Evolutionary conservation across 2,329 filamentous ascomycete genomes (phyloP).

Genomic region (Pseudogymnoascus sp.): DNA sequence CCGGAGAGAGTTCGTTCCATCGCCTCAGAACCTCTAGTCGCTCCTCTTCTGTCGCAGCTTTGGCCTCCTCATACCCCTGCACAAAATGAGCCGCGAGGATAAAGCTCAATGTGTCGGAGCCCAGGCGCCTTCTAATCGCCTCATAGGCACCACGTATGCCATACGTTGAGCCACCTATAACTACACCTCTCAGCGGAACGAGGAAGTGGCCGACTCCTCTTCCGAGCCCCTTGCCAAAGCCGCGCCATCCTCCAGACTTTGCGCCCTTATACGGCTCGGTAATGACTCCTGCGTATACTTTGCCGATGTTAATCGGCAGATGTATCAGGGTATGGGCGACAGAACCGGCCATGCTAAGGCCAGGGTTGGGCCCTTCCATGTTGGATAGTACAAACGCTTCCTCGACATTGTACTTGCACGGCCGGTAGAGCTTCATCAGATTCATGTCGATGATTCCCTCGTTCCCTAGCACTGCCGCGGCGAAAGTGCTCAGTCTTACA

Average conservation of each 20-base stretch:
- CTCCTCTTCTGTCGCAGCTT: conserved; percentile 21
- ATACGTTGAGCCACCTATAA: conserved; percentile 16
- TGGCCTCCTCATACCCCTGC: conserved; percentile 23
- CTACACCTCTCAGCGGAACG: conserved; percentile 15
- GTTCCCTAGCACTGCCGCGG: conserved; percentile 58
- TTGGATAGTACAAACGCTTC: conserved; percentile 16
- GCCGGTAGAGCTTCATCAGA: conserved; percentile 15
- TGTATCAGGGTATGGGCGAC: conserved; percentile 16
- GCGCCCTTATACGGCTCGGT: conserved; percentile 17
- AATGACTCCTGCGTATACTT: conserved; percentile 14
- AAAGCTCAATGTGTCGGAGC: conserved; percentile 23
- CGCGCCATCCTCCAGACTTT: conserved; percentile 12
- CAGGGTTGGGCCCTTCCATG: conserved; percentile 16
- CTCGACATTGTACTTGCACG: conserved; percentile 15
- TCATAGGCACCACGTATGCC: conserved; percentile 23
- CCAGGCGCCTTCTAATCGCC: conserved; percentile 20
- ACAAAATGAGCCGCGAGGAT: conserved; percentile 25
- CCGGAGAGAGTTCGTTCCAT: conserved; percentile 21
- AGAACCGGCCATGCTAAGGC: conserved; percentile 17
- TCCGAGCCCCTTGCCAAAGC: conserved; percentile 16
- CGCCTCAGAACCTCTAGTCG: conserved; percentile 20
- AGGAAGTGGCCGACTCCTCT: conserved; percentile 14
- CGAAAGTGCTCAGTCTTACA: conserved; percentile 59
- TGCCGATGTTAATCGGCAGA: conserved; percentile 16
- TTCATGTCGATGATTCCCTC: conserved; percentile 47